These are phyloP conservation scores for Pterocarpus santalinus DNA, from an alignment of 306 rosid species.

Conservation along the genomic window DNA sequence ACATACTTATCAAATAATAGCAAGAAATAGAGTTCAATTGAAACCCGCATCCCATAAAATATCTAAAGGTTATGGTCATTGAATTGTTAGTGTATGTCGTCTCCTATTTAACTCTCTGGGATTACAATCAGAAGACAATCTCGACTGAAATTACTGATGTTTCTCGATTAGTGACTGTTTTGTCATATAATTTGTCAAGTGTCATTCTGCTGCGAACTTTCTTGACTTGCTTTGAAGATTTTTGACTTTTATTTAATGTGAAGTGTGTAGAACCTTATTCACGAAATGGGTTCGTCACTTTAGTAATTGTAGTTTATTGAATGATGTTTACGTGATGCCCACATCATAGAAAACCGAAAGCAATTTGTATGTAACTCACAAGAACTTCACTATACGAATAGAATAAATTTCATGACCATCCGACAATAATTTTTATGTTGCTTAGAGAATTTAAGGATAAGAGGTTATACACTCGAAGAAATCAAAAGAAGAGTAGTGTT, in stretches of 20 bases:
- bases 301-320: background rate
- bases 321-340: background rate
- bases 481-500: background rate
- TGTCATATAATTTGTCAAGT: background rate
- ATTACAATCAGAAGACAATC: conserved; percentile 4
- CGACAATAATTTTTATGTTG: background rate
- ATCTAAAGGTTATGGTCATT: background rate
- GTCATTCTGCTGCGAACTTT: conserved; percentile 11
- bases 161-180: no score
- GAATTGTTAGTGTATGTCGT: background rate
- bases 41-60: conserved; percentile 14
- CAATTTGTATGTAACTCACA: background rate
- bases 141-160: conserved; percentile 10
- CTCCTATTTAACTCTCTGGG: background rate
- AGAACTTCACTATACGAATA: background rate
- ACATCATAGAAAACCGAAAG: background rate
- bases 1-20: background rate
- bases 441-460: background rate
- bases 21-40: background rate
- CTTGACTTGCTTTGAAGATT: background rate
- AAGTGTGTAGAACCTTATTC: no score
- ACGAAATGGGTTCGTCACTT: background rate
- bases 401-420: conserved; percentile 12
- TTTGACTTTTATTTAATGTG: background rate
- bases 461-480: background rate